These are phyloP conservation scores for Paramyrothecium sp. DNA, from an alignment of 2,329 filamentous ascomycete species.

Conservation along the genomic window DNA sequence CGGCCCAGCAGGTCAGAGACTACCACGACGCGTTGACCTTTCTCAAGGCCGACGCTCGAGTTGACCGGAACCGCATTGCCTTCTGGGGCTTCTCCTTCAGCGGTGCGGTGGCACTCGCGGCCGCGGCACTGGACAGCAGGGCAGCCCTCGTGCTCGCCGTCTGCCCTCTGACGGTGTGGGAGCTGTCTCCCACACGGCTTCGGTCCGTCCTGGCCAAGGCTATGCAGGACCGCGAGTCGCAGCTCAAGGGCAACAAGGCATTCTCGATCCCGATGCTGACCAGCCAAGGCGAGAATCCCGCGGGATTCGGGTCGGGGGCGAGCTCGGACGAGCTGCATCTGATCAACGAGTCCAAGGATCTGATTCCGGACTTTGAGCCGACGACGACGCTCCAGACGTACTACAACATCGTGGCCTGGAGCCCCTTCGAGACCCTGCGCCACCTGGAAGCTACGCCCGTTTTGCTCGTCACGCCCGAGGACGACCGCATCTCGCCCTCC, in stretches of 20 bases:
- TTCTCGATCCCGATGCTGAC: constrained; percentile 33
- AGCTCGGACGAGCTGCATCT: constrained; percentile 16
- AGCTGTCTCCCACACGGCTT: not conserved
- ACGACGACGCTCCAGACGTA: constrained; percentile 24
- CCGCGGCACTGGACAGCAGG: constrained; percentile 24
- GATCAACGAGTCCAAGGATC: constrained; percentile 12
- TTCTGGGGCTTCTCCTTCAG: constrained; percentile 29
- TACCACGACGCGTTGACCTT: constrained; percentile 34
- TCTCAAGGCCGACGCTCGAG: constrained; percentile 40
- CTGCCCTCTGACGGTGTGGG: constrained; percentile 13
- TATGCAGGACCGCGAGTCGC: constrained; percentile 36
- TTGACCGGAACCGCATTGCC: constrained; percentile 23
- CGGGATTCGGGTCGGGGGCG: constrained; percentile 23
- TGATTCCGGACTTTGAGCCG: constrained; percentile 17
- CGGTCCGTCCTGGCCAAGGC: constrained; percentile 23
- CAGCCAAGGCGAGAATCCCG: constrained; percentile 32
- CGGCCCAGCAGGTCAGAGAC: constrained; percentile 27
- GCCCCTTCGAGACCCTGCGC: constrained; percentile 14
- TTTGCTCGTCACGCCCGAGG: constrained; percentile 23
- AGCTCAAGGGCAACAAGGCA: constrained; percentile 33
- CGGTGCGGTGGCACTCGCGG: constrained; percentile 20
- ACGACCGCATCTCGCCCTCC: constrained; percentile 25
- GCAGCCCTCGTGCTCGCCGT: constrained; percentile 20
- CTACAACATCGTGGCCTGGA: constrained; percentile 19
- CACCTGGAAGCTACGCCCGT: constrained; percentile 15